Evolutionary conservation across 768 basidiomycete species (phyloP).

Genomic region (Cantharellus anzutake): DNA sequence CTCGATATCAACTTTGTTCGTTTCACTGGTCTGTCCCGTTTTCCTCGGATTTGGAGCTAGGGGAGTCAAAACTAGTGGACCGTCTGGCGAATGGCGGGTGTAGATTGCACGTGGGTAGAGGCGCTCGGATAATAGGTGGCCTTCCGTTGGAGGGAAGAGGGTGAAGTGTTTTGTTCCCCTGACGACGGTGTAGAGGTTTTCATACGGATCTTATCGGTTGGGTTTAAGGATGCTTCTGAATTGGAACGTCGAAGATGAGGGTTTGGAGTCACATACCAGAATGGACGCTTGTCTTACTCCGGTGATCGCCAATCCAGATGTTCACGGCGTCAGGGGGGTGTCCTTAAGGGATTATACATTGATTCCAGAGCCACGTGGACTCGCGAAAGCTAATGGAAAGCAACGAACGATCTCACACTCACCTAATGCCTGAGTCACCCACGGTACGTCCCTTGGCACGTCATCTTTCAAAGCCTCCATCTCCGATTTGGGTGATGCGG

Average conservation of each 20-base stretch:
- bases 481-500: slow-evolving; percentile 29
- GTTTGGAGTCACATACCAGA: slow-evolving; percentile 32
- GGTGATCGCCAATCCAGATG: slow-evolving; percentile 71
- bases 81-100: slow-evolving; percentile 18
- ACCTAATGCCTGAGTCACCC: slow-evolving; percentile 71
- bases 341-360: slow-evolving; percentile 20
- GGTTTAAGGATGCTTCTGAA: neutral
- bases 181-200: slow-evolving; percentile 82
- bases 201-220: slow-evolving; percentile 56
- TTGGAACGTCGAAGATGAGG: neutral
- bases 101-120: slow-evolving; percentile 51
- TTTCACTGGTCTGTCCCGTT: too few relatives aligned
- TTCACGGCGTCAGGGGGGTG: slow-evolving; percentile 74
- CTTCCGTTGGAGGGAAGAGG: slow-evolving; percentile 76
- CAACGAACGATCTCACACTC: slow-evolving; percentile 9
- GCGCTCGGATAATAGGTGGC: slow-evolving; percentile 53
- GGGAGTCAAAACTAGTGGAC: slow-evolving; percentile 18
- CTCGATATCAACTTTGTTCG: neutral
- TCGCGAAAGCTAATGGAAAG: neutral
- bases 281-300: slow-evolving; percentile 71
- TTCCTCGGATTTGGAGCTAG: neutral
- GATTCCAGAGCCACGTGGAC: neutral
- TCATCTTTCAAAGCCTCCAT: slow-evolving; percentile 42
- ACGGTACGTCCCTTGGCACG: slow-evolving; percentile 46
- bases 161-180: slow-evolving; percentile 74